These are phyloP conservation scores for Neonothopanus nambi DNA, from an alignment of 1,284 basidiomycete genomes.

Conservation along the genomic window DNA sequence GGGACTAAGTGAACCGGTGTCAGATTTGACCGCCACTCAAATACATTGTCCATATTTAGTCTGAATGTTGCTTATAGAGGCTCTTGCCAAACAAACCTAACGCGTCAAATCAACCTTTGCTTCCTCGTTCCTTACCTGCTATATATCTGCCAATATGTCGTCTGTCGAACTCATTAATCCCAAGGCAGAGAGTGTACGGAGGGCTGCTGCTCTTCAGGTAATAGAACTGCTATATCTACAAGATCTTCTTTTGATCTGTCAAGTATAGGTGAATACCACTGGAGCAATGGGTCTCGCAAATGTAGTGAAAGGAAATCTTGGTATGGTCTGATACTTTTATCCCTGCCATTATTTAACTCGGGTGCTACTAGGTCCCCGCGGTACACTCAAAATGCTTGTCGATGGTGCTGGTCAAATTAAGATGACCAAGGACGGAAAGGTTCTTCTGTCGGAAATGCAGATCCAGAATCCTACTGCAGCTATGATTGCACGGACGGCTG, in stretches of 20 bases:
- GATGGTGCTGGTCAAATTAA: conserved; percentile 99
- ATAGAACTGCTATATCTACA: conserved; percentile 14
- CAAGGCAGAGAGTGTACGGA: conserved; percentile 92
- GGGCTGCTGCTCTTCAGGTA: conserved; percentile 93
- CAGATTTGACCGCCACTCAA: not conserved
- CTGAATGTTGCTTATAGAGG: not conserved
- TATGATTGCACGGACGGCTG: conserved; percentile 98
- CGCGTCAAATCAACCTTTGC: not conserved
- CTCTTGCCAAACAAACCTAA: not conserved
- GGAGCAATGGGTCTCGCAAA: conserved; percentile 97
- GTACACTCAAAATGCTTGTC: conserved; percentile 99
- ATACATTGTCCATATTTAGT: not conserved
- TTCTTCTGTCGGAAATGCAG: conserved; percentile 99
- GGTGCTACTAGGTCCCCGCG: conserved; percentile 84
- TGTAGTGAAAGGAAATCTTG: conserved; percentile 97
- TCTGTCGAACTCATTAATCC: conserved; percentile 93
- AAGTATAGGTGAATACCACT: conserved; percentile 75
- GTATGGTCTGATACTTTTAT: conserved; percentile 43
- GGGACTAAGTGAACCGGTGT: not conserved
- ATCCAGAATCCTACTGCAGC: conserved; percentile 99
- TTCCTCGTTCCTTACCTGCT: conserved; percentile 7
- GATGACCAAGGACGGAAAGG: conserved; percentile 99
- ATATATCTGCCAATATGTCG: conserved; percentile 77
- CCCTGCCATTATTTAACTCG: conserved; percentile 23
- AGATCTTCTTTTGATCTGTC: conserved; percentile 17